phyloP scores from a whole-genome alignment of 805 yeast genomes.

The Zygosaccharomyces bisporus region DNA sequence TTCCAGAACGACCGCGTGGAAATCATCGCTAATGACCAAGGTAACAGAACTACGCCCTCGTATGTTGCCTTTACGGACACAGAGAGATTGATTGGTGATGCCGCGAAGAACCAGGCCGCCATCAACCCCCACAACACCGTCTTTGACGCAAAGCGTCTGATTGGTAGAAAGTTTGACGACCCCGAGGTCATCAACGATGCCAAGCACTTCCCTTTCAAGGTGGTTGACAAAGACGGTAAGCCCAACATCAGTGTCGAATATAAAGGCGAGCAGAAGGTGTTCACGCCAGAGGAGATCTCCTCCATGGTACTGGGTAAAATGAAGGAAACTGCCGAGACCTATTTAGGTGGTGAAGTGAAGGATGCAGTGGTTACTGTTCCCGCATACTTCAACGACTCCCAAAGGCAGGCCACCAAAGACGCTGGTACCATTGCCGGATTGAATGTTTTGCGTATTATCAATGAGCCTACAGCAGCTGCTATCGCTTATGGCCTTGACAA shows the following conservation, averaged over 20 bases:
- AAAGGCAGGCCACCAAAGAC: slow-evolving; percentile 97
- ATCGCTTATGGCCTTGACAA: slow-evolving; percentile 92
- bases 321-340: slow-evolving; percentile 89
- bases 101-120: slow-evolving; percentile 97
- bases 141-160: slow-evolving; percentile 87
- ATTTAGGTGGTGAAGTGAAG: slow-evolving; percentile 72
- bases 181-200: slow-evolving; percentile 73
- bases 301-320: slow-evolving; percentile 88
- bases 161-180: slow-evolving; percentile 83
- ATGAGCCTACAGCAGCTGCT: slow-evolving; percentile 98
- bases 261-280: slow-evolving; percentile 79
- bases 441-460: slow-evolving; percentile 89
- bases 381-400: slow-evolving; percentile 96
- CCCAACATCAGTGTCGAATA: slow-evolving; percentile 79
- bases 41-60: slow-evolving; percentile 97
- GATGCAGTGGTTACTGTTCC: slow-evolving; percentile 97
- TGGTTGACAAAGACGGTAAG: slow-evolving; percentile 67
- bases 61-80: slow-evolving; percentile 91
- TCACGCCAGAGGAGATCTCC: slow-evolving; percentile 92
- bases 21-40: slow-evolving; percentile 96
- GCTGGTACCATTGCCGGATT: slow-evolving; percentile 96
- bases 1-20: slow-evolving; percentile 90
- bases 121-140: slow-evolving; percentile 89
- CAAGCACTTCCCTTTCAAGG: slow-evolving; percentile 84
- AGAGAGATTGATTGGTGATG: slow-evolving; percentile 93